These are phyloP conservation scores for Mycena alexandri DNA, from an alignment of 768 basidiomycete genomes.

Conservation along the genomic window DNA sequence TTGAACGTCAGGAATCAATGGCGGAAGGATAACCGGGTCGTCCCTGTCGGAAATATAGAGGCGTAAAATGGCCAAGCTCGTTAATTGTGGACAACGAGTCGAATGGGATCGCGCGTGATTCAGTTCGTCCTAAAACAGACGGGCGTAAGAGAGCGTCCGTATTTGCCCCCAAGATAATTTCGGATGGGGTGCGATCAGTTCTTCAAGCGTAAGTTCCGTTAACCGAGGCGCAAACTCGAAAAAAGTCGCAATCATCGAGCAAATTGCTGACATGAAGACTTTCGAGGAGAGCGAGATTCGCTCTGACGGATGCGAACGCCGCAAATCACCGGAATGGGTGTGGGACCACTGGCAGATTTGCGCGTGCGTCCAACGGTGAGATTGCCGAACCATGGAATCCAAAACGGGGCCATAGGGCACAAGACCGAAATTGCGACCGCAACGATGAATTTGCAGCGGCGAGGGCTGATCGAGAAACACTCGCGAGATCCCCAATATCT, in stretches of 20 bases:
- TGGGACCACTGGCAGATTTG: not conserved
- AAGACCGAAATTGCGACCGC: not conserved
- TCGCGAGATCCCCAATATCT: too few species aligned
- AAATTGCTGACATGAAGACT: not conserved
- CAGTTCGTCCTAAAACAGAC: not conserved
- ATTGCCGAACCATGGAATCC: not conserved
- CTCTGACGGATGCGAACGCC: not conserved
- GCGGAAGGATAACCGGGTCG: not conserved
- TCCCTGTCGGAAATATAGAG: not conserved
- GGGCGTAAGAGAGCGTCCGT: not conserved
- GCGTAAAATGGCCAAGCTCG: not conserved
- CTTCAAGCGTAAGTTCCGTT: not conserved
- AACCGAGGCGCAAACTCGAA: slow-evolving; percentile 2
- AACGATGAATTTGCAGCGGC: slow-evolving; percentile 1
- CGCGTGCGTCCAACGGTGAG: slow-evolving; percentile 7
- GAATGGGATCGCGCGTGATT: not conserved
- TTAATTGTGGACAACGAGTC: slow-evolving; percentile 1
- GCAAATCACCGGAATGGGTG: not conserved
- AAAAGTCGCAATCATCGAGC: not conserved
- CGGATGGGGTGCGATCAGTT: not conserved
- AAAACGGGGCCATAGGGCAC: not conserved
- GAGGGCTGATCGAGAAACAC: not conserved
- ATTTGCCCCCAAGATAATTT: slow-evolving; percentile 9
- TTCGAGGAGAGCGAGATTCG: slow-evolving; percentile 3
- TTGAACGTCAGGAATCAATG: not conserved